Base-by-base conservation (phyloP, 805 yeast genomes). In the Pichia exigua region DNA sequence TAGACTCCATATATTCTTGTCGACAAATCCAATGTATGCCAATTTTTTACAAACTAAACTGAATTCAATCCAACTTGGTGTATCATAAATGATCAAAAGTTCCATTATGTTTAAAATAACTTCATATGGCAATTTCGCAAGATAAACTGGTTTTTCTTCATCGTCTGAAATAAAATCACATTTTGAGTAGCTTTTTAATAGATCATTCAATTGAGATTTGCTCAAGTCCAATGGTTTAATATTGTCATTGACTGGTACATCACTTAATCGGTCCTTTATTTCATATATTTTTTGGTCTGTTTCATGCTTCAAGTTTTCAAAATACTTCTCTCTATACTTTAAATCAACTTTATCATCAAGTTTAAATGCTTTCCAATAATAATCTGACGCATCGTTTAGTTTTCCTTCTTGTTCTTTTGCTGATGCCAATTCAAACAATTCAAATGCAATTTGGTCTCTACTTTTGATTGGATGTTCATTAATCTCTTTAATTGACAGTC, bases 381-480 rank as follows among this genome's bases (percentile, higher is more conserved):
- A 76, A 46, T 72, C 77, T 27, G 87, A 81, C 1, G 96, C 96
- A 60, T 89, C 96, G n/a, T 87, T 76, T 79, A 89, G 75, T 54
- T 80, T 72, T 0, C 96, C 96, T 47, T 73, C 77, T 35, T 76
- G 70, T 66, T 90, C 97, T 61, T 83, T 83, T 46, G 75, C 79
- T 0, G 83, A 78, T 3, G 89, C 97, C 47, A 73, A 65, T 58
- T 85, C 89, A 70, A 87, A 89, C 22, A 78, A 68, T 48, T 72
- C 73, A 42, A 88, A 68, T 2, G 96, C 95, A 35, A 65, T 57
- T 22, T 66, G 60, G 45, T 70, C 68, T 45, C 52, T 55, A 18
- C 63, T 47, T 48, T 63, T 64, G 1, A 62, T 63, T 4, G 70
- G 67, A 54, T 66, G 68, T 22, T 57, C 51, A 28, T 57, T 54